Evolutionary conservation across 2,329 filamentous ascomycete genomes (phyloP), one percentile per base, ranked within the genome.

Genomic region (Coleophoma crateriformis): DNA sequence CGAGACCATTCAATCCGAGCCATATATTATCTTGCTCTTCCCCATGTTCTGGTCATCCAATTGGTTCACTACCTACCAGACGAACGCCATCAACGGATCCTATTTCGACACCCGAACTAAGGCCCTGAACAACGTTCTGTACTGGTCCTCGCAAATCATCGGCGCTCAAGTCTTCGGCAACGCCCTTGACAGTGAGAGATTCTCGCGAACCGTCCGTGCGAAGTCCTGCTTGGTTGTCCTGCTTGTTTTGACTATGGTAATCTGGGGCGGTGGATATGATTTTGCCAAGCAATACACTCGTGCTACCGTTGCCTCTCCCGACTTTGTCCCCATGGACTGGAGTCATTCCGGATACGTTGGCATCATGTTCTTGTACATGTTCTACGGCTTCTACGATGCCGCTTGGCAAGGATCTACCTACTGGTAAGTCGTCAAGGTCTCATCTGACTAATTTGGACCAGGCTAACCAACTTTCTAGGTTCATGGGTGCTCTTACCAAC

Each of bases 401-500:
- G 81, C 84, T 48, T 96, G 90, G 85, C 92, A 97, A 73, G 92
- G 90, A 0, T 84, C 77, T 61, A 84, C 91, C 45, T 96, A 97
- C 76, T 96, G 91, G 91, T 79, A 66, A 59, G 74, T 65, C 41
- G 37, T 50, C 54, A 38, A 51, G 48, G 38, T 44, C 11, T 40
- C 11, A 4, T 12, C 22, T 17, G 14, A n/a, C 20, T 15, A 47
- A 32, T 40, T 27, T 38, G 10, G 3, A 15, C 34, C 14, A 52
- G 37, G 40, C 53, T 54, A 51, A 56, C 42, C 35, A n/a, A 22
- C 10, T 34, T 20, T 19, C 55, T 52, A 87, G 84, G 85, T 91
- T 87, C 73, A 96, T 97, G 87, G 92, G 92, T 46, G 82, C 91
- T 7, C 77, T 96, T 40, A 91, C 88, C 64, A 97, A 97, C 79